phyloP scores from a whole-genome alignment of 2,329 filamentous ascomycete species.

The Scedosporium boydii region DNA sequence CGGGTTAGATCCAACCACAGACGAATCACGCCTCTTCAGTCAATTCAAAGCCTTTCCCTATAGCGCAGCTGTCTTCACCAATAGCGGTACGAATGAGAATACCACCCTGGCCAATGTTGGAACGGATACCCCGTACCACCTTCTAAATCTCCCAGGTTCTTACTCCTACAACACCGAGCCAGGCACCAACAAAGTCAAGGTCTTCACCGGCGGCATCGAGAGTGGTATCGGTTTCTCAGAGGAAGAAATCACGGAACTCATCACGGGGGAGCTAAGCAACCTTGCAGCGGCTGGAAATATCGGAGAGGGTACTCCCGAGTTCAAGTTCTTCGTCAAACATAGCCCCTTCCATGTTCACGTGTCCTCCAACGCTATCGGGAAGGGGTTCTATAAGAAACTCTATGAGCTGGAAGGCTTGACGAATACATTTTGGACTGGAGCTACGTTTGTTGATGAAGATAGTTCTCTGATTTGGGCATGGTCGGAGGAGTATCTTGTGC shows the following conservation, averaged over 20 bases:
- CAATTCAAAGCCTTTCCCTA: conserved; percentile 23
- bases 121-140: conserved; percentile 4
- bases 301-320: conserved; percentile 10
- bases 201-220: conserved; percentile 9
- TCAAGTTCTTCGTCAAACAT: conserved; percentile 21
- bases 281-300: conserved; percentile 6
- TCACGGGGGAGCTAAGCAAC: conserved; percentile 7
- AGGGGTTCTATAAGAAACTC: conserved; percentile 23
- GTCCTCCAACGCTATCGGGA: conserved; percentile 15
- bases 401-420: conserved; percentile 22
- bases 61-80: conserved; percentile 21
- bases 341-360: conserved; percentile 18
- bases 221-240: conserved; percentile 7
- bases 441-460: conserved; percentile 10
- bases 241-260: conserved; percentile 10
- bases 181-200: conserved; percentile 7
- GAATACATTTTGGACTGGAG: conserved; percentile 27
- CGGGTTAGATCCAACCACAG: conserved; percentile 20
- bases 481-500: not conserved
- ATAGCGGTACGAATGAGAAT: conserved; percentile 15
- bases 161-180: conserved; percentile 10
- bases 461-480: conserved; percentile 2
- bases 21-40: conserved; percentile 21
- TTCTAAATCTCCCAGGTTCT: conserved; percentile 8
- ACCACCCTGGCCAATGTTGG: conserved; percentile 14